Evolutionary conservation across 768 basidiomycete genomes (phyloP), one percentile per base, ranked within the genome.

Genomic region (Panaeolus cyanescens): DNA sequence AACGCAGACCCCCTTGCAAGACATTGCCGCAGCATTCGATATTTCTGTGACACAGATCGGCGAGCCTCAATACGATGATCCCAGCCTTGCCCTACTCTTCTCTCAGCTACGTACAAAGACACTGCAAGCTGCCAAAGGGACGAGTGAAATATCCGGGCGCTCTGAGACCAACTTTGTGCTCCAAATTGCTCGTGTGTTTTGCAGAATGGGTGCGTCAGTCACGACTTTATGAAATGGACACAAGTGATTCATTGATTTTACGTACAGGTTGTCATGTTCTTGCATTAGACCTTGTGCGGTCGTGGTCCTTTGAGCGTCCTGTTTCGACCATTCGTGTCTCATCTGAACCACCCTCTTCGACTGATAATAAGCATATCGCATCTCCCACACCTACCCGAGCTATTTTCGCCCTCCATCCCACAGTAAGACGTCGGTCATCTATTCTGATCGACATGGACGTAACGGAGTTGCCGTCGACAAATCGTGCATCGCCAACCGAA

Each of bases 121-220:
- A 0, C 76, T 99, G 28, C 96, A 99, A 78, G 89, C 96, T 4
- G 92, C 91, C 1, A 90, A 95, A 71, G 96, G 96, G 13, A 94
- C 93, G 0, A 94, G 89, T 67, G 93, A 96, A 68, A 94, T 98
- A 30, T 89, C 93, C 0, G 92, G 91, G 17, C 83, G 84, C 45
- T 86, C 88, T 12, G 96, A 99, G 71, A 98, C 96, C 75, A 95
- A 92, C 70, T 99, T 99, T 72, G 93, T 99, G 9, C 79, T 96
- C 30, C 96, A 99, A 75, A 94, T 95, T 67, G 92, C 95, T 0
- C 86, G 94, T 30, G 92, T 96, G 7, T 95, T 98, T 67, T 94
- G 92, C 68, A 81, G 93, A 61, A 96, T 98, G 95, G 97, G 96
- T 93, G 65, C 37, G 89, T 71, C 0, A 9, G 31, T 54, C 62